Conservation (phyloP, 2,329 filamentous ascomycete genomes). For the Pseudomassariella vexata region DNA sequence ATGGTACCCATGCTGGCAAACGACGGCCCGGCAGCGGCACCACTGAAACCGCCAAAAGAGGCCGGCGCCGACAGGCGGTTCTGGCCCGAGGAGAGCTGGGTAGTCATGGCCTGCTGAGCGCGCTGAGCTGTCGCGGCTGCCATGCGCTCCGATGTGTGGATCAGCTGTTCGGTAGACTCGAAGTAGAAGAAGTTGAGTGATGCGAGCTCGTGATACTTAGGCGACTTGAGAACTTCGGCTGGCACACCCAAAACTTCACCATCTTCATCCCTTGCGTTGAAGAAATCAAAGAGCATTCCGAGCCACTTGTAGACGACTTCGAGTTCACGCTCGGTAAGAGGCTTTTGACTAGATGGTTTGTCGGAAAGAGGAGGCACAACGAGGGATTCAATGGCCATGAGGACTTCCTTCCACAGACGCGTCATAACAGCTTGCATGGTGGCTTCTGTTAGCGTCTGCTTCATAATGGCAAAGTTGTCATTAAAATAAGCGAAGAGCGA, state of each 20-base stretch:
- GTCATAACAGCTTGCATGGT: slow-evolving; percentile 99
- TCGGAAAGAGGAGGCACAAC: slow-evolving; percentile 92
- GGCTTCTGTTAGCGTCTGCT: slow-evolving; percentile 85
- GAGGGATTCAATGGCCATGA: slow-evolving; percentile 83
- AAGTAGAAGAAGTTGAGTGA: slow-evolving; percentile 99
- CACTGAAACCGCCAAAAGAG: slow-evolving; percentile 40
- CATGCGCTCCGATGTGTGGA: slow-evolving; percentile 95
- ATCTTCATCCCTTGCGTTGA: slow-evolving; percentile 85
- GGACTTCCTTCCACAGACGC: slow-evolving; percentile 92
- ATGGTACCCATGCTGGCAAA: slow-evolving; percentile 67
- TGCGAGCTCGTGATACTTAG: slow-evolving; percentile 96
- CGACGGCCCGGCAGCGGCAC: slow-evolving; percentile 38
- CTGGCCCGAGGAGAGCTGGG: slow-evolving; percentile 34
- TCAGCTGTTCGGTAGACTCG: slow-evolving; percentile 82
- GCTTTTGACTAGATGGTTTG: slow-evolving; percentile 81
- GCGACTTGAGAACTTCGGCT: slow-evolving; percentile 85
- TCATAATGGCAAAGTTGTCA: slow-evolving; percentile 99
- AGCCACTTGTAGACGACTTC: slow-evolving; percentile 96
- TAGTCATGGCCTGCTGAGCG: slow-evolving; percentile 61
- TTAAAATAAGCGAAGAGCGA: slow-evolving; percentile 93
- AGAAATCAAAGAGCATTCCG: slow-evolving; percentile 85
- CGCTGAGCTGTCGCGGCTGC: slow-evolving; percentile 77
- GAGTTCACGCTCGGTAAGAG: slow-evolving; percentile 79
- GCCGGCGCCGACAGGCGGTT: slow-evolving; percentile 66
- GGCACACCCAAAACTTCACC: slow-evolving; percentile 82